phyloP scores from a whole-genome alignment of 2,329 filamentous ascomycete genomes.

The Achaetomium macrosporum region DNA sequence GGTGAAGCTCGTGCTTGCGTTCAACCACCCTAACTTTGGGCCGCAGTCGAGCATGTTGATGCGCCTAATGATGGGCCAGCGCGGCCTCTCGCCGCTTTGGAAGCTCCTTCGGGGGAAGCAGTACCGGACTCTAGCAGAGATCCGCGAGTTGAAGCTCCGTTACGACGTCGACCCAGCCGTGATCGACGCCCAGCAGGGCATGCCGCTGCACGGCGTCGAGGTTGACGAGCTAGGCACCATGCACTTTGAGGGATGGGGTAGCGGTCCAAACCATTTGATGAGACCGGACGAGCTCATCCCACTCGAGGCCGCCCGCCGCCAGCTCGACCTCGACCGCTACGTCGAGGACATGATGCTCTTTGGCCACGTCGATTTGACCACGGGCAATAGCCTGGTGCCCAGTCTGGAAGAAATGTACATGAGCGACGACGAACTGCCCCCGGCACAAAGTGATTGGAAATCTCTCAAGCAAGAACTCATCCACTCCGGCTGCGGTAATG shows the following conservation, averaged over 20 bases:
- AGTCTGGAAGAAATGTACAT: conserved; percentile 47
- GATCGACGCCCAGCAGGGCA: conserved; percentile 22
- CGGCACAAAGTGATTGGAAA: conserved; percentile 7
- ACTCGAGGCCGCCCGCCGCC: conserved; percentile 47
- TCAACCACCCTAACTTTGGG: conserved; percentile 57
- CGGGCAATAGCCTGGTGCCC: conserved; percentile 46
- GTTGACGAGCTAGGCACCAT: conserved; percentile 45
- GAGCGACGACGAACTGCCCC: conserved; percentile 38
- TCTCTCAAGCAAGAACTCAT: conserved; percentile 17
- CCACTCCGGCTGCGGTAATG: conserved; percentile 29
- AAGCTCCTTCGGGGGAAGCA: conserved; percentile 52
- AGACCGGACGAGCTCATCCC: conserved; percentile 55
- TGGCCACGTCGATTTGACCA: conserved; percentile 53
- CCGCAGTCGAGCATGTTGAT: conserved; percentile 45
- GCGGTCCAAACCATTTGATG: conserved; percentile 40
- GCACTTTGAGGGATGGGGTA: conserved; percentile 53
- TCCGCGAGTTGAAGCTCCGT: conserved; percentile 51
- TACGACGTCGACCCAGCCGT: conserved; percentile 44
- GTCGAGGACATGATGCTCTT: conserved; percentile 55
- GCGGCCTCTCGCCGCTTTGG: conserved; percentile 50
- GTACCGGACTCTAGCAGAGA: conserved; percentile 43
- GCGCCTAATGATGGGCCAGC: conserved; percentile 56
- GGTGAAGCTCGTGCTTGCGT: conserved; percentile 65
- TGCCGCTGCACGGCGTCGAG: conserved; percentile 46
- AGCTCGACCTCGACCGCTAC: conserved; percentile 47